Evolutionary conservation across 306 rosid genomes (phyloP).

Genomic region (Vigna nakashimae): DNA sequence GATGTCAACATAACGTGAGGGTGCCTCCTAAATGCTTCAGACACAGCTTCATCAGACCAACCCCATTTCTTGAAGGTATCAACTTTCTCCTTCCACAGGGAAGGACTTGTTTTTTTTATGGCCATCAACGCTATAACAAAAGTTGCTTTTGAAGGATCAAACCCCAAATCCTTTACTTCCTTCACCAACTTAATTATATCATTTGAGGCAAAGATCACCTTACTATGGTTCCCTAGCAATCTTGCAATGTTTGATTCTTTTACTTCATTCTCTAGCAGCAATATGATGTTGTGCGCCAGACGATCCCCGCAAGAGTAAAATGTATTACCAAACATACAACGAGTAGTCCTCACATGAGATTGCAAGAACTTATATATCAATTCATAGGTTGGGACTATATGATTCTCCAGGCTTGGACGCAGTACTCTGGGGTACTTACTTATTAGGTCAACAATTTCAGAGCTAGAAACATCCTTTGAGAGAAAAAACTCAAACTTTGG

Average conservation of each 20-base stretch:
- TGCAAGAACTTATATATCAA: background rate
- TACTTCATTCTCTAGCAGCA: background rate
- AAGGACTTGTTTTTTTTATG: background rate
- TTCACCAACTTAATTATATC: background rate
- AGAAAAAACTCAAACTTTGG: conserved; percentile 40
- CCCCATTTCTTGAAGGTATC: conserved; percentile 65
- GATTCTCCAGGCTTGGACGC: background rate
- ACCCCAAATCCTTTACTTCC: background rate
- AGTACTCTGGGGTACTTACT: background rate
- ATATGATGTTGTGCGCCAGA: background rate
- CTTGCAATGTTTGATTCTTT: background rate
- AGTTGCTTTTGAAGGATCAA: background rate
- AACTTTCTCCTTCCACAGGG: conserved; percentile 57
- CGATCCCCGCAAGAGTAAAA: too few relatives aligned
- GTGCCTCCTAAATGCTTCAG: conserved; percentile 35
- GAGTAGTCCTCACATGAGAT: background rate
- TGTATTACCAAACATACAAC: background rate
- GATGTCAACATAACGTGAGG: conserved; percentile 53
- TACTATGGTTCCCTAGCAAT: background rate
- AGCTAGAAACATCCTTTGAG: conserved; percentile 40
- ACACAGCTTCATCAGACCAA: conserved; percentile 47
- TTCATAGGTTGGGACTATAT: background rate
- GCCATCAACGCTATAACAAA: conserved; percentile 42
- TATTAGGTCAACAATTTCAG: background rate
- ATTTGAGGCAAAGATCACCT: background rate